These are phyloP conservation scores for Acmispon strigosus DNA, from an alignment of 306 rosid species.

Conservation along the genomic window DNA sequence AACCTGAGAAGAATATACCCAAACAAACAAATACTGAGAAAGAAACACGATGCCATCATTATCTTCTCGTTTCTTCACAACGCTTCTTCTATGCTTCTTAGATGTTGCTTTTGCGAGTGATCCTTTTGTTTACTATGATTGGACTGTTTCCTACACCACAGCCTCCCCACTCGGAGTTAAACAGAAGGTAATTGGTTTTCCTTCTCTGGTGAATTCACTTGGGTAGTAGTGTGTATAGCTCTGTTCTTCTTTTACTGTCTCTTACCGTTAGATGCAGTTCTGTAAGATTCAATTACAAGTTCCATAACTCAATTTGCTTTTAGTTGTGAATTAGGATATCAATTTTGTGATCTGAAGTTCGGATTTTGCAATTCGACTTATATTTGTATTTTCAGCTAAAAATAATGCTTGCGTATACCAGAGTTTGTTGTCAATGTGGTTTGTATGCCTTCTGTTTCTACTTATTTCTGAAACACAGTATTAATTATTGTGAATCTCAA, in stretches of 20 bases:
- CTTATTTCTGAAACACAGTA: background rate
- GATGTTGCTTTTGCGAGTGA: conserved; percentile 57
- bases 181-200: conserved; percentile 47
- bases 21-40: background rate
- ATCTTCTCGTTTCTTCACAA: conserved; percentile 27
- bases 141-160: conserved; percentile 69
- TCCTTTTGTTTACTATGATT: conserved; percentile 67
- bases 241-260: too few relatives aligned
- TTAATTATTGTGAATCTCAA: background rate
- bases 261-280: too few relatives aligned
- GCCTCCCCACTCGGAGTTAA: conserved; percentile 68
- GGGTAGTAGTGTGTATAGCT: too few relatives aligned
- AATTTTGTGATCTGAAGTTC: background rate
- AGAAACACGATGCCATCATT: conserved; percentile 30
- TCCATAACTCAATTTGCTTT: background rate
- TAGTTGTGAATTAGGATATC: background rate
- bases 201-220: background rate
- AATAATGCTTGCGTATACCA: background rate
- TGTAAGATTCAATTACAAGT: background rate
- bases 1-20: background rate
- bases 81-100: conserved; percentile 32
- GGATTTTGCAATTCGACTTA: background rate
- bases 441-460: background rate
- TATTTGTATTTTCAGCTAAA: background rate
- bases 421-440: background rate